Conservation (phyloP, 345 rosid genomes). For the Salix viminalis region DNA sequence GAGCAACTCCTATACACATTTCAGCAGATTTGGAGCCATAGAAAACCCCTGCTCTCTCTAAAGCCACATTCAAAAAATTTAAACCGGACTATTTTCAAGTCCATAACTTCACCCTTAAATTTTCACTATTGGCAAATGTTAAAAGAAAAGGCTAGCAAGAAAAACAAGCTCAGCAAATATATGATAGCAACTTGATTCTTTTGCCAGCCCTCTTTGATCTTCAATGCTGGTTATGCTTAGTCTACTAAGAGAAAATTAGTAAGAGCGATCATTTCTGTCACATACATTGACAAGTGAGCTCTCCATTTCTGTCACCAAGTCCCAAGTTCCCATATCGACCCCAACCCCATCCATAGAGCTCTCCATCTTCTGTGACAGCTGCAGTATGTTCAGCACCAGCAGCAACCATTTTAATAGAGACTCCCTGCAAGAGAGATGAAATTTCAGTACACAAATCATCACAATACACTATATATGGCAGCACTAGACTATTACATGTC, state of each 20-base stretch:
- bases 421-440: constrained; percentile 47
- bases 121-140: not conserved
- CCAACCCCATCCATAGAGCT: constrained; percentile 89
- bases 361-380: constrained; percentile 88
- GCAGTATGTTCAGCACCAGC: constrained; percentile 98
- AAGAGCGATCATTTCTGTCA: constrained; percentile 12
- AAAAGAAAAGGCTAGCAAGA: not conserved
- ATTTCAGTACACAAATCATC: constrained; percentile 21
- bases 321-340: constrained; percentile 97
- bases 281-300: constrained; percentile 50
- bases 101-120: not conserved
- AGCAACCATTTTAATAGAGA: constrained; percentile 78
- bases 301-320: constrained; percentile 75
- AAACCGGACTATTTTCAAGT: not conserved
- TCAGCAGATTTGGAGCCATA: not conserved
- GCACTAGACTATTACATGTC: not conserved
- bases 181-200: not conserved
- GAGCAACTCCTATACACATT: not conserved
- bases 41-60: not conserved
- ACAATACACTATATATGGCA: not conserved
- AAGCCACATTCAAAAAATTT: not conserved
- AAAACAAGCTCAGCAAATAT: not conserved
- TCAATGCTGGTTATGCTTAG: constrained; percentile 3
- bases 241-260: constrained; percentile 4
- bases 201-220: not conserved